phyloP scores from a whole-genome alignment of 352 stramenopile species.

The Phytophthora quininea region DNA sequence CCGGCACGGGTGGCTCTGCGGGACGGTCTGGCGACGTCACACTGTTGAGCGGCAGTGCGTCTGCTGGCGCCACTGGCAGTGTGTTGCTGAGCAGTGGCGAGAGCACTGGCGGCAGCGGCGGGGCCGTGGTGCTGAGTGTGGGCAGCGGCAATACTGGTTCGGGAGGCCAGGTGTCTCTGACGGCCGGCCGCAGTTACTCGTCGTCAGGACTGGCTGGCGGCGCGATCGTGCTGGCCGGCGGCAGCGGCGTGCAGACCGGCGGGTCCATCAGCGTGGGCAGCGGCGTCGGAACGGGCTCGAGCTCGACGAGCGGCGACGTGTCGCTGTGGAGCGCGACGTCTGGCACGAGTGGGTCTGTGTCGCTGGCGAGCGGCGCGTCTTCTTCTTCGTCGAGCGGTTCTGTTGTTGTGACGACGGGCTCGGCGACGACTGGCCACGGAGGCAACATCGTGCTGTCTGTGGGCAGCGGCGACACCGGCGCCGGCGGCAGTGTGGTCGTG shows the following conservation, averaged over 20 bases:
- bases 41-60: constrained; percentile 8
- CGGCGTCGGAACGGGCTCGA: constrained; percentile 2
- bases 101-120: constrained; percentile 14
- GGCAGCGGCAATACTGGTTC: constrained; percentile 5
- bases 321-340: constrained; percentile 9
- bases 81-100: constrained; percentile 10
- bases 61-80: constrained; percentile 12
- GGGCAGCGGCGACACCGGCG: constrained; percentile 10
- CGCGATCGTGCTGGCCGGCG: constrained; percentile 10
- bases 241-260: background rate
- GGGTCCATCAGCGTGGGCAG: constrained; percentile 3
- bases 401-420: constrained; percentile 15
- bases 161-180: constrained; percentile 17
- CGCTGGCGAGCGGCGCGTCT: constrained; percentile 1
- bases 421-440: constrained; percentile 6
- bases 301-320: constrained; percentile 9
- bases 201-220: constrained; percentile 7
- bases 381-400: constrained; percentile 10
- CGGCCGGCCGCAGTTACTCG: constrained; percentile 8
- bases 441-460: constrained; percentile 24
- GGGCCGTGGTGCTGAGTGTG: constrained; percentile 18
- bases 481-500: constrained; percentile 18
- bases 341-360: constrained; percentile 5
- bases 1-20: constrained; percentile 1
- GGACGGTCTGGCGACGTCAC: constrained; percentile 13